Conservation (phyloP, 345 rosid genomes). For the Citrus australasica region DNA sequence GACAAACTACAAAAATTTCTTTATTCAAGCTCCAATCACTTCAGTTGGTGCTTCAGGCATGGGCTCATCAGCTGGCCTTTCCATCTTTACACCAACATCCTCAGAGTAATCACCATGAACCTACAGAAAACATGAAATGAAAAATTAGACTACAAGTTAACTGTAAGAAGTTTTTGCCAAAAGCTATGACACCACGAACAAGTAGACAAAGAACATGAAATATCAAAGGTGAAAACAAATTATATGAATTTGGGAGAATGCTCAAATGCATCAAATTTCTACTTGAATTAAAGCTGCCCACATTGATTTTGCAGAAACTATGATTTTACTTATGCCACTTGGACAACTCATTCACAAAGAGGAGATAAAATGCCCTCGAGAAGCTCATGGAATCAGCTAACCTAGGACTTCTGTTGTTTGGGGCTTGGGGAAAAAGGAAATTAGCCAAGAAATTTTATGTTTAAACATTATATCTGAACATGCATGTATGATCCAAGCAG, state of each 20-base stretch:
- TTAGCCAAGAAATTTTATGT: background rate
- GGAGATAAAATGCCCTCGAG: too few species aligned
- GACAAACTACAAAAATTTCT: background rate
- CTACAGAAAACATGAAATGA: conserved; percentile 22
- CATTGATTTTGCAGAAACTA: background rate
- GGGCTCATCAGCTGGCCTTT: conserved; percentile 77
- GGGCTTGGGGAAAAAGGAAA: background rate
- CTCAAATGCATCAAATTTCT: background rate
- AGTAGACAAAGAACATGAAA: background rate
- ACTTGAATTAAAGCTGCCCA: background rate
- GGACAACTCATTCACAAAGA: background rate
- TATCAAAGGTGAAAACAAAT: background rate
- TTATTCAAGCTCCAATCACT: conserved; percentile 49
- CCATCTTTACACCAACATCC: conserved; percentile 79
- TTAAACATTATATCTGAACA: background rate
- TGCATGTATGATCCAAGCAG: background rate
- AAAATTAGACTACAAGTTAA: background rate
- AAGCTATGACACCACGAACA: background rate
- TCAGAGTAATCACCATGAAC: conserved; percentile 85
- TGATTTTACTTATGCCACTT: background rate
- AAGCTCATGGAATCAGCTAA: too few species aligned
- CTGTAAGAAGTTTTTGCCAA: background rate
- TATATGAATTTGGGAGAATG: background rate
- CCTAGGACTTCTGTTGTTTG: too few species aligned
- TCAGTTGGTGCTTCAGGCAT: conserved; percentile 58